phyloP scores from a whole-genome alignment of 2,329 filamentous ascomycete species.

The Ceratocystis smalleyi region DNA sequence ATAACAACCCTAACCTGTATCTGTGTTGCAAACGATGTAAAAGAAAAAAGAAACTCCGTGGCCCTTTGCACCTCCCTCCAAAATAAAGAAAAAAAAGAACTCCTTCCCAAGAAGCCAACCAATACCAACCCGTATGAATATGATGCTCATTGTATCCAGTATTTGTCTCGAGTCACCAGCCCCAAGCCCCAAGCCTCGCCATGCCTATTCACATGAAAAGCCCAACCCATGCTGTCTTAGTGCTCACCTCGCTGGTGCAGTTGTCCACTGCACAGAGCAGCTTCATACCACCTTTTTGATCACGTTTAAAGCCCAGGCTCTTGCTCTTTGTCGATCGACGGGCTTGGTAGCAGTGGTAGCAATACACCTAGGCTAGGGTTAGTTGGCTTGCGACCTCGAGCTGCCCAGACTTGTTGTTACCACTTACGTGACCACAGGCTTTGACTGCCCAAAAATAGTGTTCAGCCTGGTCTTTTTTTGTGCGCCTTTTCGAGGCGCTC shows the following conservation, averaged over 20 bases:
- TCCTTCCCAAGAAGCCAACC: too few relatives aligned
- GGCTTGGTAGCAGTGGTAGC: slow-evolving; percentile 44
- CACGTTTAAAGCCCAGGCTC: slow-evolving; percentile 16
- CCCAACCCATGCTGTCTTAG: slow-evolving; percentile 45
- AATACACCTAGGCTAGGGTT: slow-evolving; percentile 39
- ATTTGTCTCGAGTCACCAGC: too few relatives aligned
- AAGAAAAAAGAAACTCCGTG: not conserved
- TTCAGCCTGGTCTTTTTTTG: slow-evolving; percentile 41
- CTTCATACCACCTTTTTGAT: slow-evolving; percentile 20
- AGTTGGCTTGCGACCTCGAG: not conserved
- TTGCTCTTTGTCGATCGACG: slow-evolving; percentile 29
- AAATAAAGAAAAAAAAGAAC: too few relatives aligned
- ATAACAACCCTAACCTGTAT: too few relatives aligned
- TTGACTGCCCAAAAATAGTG: slow-evolving; percentile 88
- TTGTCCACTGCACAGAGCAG: slow-evolving; percentile 41
- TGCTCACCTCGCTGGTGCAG: slow-evolving; percentile 37
- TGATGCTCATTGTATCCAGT: too few relatives aligned
- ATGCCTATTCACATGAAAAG: slow-evolving; percentile 36
- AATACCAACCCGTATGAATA: too few relatives aligned
- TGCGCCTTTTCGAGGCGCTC: slow-evolving; percentile 23
- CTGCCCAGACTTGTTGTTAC: slow-evolving; percentile 6
- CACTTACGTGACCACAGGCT: slow-evolving; percentile 72
- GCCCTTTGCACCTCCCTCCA: not conserved
- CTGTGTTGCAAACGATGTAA: not conserved
- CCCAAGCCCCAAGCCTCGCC: not conserved